Conservation (phyloP, 2,329 filamentous ascomycete species). For the Colletotrichum coccodes region DNA sequence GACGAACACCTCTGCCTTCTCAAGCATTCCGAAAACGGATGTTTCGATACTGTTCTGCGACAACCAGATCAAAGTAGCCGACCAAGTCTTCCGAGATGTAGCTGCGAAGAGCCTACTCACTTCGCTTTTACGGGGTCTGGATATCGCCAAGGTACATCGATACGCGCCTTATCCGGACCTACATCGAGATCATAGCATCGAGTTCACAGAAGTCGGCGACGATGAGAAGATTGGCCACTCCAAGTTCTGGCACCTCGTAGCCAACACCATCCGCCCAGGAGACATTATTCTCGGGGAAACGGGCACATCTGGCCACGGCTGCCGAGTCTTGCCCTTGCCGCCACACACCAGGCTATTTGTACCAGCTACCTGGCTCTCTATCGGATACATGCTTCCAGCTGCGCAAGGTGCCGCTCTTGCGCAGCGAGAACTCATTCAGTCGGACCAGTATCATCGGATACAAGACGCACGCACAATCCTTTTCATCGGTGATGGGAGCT, state of each 20-base stretch:
- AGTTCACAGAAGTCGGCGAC: slow-evolving; percentile 29
- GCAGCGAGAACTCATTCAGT: slow-evolving; percentile 52
- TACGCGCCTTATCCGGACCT: slow-evolving; percentile 42
- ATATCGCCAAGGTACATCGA: slow-evolving; percentile 35
- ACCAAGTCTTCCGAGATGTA: slow-evolving; percentile 42
- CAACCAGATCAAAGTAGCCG: slow-evolving; percentile 34
- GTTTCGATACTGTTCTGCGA: slow-evolving; percentile 40
- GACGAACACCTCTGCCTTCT: slow-evolving; percentile 6
- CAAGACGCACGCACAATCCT: slow-evolving; percentile 61
- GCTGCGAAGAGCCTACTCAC: slow-evolving; percentile 35
- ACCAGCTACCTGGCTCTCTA: slow-evolving; percentile 67
- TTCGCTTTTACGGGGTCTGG: slow-evolving; percentile 36
- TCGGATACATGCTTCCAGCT: slow-evolving; percentile 69
- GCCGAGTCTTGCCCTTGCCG: slow-evolving; percentile 61
- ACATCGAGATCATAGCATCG: slow-evolving; percentile 36
- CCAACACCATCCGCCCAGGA: slow-evolving; percentile 49
- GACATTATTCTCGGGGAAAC: slow-evolving; percentile 69
- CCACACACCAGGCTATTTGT: slow-evolving; percentile 57
- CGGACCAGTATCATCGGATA: slow-evolving; percentile 39
- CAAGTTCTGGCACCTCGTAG: slow-evolving; percentile 53
- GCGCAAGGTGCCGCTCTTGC: slow-evolving; percentile 67
- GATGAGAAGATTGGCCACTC: slow-evolving; percentile 56
- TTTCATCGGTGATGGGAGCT: slow-evolving; percentile 71
- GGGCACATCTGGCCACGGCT: slow-evolving; percentile 66
- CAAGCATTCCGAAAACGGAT: not conserved